Conservation (phyloP, 2,329 filamentous ascomycete genomes). For the Ascomycota sp. region DNA sequence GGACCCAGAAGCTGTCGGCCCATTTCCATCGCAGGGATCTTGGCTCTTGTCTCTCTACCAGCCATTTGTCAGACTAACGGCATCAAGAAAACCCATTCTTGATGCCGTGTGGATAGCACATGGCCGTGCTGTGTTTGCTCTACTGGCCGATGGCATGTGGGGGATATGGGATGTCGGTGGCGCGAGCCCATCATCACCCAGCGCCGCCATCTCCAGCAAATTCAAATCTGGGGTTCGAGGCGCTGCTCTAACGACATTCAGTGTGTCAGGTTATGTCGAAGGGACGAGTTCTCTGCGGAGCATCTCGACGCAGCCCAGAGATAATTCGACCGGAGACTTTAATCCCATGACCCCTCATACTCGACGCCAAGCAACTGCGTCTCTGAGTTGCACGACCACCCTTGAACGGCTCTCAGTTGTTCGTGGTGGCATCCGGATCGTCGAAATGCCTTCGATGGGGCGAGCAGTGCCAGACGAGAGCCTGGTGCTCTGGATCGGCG, state of each 20-base stretch:
- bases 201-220: constrained; percentile 24
- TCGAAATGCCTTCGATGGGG: constrained; percentile 19
- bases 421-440: constrained; percentile 28
- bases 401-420: constrained; percentile 29
- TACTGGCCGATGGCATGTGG: constrained; percentile 43
- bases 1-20: constrained; percentile 26
- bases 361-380: constrained; percentile 27
- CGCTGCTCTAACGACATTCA: constrained; percentile 35
- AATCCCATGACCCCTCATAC: constrained; percentile 43
- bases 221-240: constrained; percentile 30
- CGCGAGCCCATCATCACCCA: constrained; percentile 21
- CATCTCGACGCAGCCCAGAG: constrained; percentile 13
- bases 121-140: constrained; percentile 33
- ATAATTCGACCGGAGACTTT: constrained; percentile 25
- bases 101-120: constrained; percentile 39
- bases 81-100: constrained; percentile 34
- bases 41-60: constrained; percentile 42
- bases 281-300: constrained; percentile 32
- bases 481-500: constrained; percentile 32
- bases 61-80: constrained; percentile 26
- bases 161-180: constrained; percentile 45
- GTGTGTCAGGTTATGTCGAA: constrained; percentile 35
- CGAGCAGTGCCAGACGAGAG: constrained; percentile 28
- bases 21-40: constrained; percentile 34
- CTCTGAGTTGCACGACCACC: constrained; percentile 18